Base-by-base conservation (phyloP, 129 eudicot genomes). In the Heracleum sosnowskyi region DNA sequence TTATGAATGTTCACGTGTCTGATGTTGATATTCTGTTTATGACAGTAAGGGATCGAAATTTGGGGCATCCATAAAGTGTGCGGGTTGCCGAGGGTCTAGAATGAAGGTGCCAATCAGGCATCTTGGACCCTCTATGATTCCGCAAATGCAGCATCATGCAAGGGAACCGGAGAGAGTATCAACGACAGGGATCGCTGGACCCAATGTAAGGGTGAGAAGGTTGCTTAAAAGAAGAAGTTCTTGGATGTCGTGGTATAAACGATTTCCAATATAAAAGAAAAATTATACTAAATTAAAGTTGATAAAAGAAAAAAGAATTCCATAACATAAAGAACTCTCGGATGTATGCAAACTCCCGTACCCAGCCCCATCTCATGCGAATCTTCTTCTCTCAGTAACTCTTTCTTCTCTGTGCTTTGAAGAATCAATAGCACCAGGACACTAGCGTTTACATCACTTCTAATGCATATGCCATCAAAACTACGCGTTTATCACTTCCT, bases 101-200 rank as follows among this genome's bases (percentile, higher is more conserved):
- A 89, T 89, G 97, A 91, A 89, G 75, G 92, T 91, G 1, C 76
- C 97, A 1, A 79, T 89, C 37, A 86, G 92, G 69, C 92, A 89
- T 42, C 90, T 89, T n/a, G 97, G 94, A 36, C 94, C 92, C 24
- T 86, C 87, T 17, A 91, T 91, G 97, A 91, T 89, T 73, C 97
- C 89, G 81, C 97, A 91, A 45, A 87, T 89, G 90, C 97, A 89
- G 77, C 97, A 89, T 68, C 81, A n/a, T 91, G 97, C 78, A 91
- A 85, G 42, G 93, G 97, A 4, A 89, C 97, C 1, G 93, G 97
- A 20, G 93, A 91, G 80, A 84, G 87, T 3, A 91, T 91, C 10
- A 84, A 39, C 4, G 91, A 91, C 37, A 91, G 79, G 73, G 97
- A 91, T 41, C 78, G 93, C 0, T 91, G 97, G 80, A 57, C 85